Evolutionary conservation across 164 flowering plant genomes (phyloP), one percentile per base, ranked within the genome.

Genomic region (Nymphaea thermarum): DNA sequence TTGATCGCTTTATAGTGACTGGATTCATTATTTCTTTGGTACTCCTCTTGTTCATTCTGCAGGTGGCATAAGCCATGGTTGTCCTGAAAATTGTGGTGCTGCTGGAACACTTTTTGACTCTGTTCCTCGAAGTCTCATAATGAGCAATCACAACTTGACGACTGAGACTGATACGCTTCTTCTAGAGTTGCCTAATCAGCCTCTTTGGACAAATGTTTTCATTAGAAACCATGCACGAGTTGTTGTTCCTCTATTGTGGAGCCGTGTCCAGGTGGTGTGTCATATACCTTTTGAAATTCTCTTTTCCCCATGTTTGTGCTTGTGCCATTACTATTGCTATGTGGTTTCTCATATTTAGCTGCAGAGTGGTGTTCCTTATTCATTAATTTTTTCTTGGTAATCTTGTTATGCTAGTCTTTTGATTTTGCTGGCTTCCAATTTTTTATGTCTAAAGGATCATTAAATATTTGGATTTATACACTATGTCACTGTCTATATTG

Each of bases 101-200:
- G 97, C 99, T 68, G 99, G 99, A 69, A 95, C 98, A 6, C 79
- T 90, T 67, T 95, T 86, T 86, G 98, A 92, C 80, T 73, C 89
- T 75, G 89, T 92, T 78, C 90, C 93, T 10, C 85, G 96, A 68
- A 90, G 91, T 74, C 96, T 95, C 70, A 68, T 75, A 44, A 77
- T 95, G 61, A 77, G 78, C 86, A 95, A 95, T 78, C 75, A 89
- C 77, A 95, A 95, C 78, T 68, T 69, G 83, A 77, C 99, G 66
- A 95, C 99, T 57, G 80, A 86, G 71, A 90, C 99, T 3, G 87
- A 90, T 53, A 92, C 99, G 59, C 89, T 90, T 78, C 88, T 95
- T 69, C 73, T 89, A 66, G 97, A 87, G 71, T 95, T 95, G 63
- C 98, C 98, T 64, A 79, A 87, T 82, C 94, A 84, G 77, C 98